These are phyloP conservation scores for Adenanthera pavonina DNA, from an alignment of 306 rosid genomes.

Conservation along the genomic window DNA sequence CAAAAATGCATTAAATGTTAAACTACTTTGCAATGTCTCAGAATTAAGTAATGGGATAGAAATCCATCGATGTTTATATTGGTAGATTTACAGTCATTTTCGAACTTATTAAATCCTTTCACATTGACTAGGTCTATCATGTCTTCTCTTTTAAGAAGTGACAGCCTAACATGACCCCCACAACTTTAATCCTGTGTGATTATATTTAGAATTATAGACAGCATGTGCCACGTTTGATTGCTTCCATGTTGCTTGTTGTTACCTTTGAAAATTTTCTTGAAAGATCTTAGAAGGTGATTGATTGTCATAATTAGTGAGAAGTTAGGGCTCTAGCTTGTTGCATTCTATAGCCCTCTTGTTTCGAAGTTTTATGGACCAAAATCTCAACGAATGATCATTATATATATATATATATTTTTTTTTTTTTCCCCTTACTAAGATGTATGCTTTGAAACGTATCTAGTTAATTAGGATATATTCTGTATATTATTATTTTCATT, in stretches of 20 bases:
- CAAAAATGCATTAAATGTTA: not conserved
- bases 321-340: not conserved
- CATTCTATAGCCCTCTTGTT: not conserved
- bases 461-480: not conserved
- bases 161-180: constrained; percentile 13
- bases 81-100: constrained; percentile 11
- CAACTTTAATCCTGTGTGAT: not conserved
- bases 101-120: not conserved
- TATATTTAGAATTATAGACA: not conserved
- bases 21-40: not conserved
- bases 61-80: not conserved
- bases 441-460: too few relatives aligned
- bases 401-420: too few relatives aligned
- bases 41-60: not conserved
- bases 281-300: not conserved
- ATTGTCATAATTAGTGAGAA: not conserved
- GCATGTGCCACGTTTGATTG: not conserved
- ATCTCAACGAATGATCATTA: not conserved
- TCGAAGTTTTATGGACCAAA: not conserved
- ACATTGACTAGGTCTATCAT: not conserved
- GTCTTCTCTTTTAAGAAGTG: not conserved
- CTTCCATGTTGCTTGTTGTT: not conserved
- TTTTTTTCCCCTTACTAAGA: too few relatives aligned
- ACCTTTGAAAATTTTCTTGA: not conserved
- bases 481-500: not conserved